Evolutionary conservation across 2,329 filamentous ascomycete genomes (phyloP), one percentile per base, ranked within the genome.

Genomic region (Juglanconis sp.): DNA sequence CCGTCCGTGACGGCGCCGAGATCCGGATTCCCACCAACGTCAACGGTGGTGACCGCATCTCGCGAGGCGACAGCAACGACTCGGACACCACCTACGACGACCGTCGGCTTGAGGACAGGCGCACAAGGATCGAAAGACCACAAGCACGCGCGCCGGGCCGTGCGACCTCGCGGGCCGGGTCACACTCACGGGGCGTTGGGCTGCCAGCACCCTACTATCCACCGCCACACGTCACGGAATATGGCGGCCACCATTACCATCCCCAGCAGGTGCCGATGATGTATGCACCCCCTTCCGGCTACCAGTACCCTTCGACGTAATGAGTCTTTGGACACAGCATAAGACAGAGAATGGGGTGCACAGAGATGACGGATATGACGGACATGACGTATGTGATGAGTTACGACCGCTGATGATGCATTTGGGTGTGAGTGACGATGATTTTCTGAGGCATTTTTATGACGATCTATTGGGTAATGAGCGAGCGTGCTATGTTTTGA

Each of bases 1-100:
- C 83, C 65, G 86, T 82, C 68, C 75, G 70, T 44, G 81, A 85
- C 53, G 84, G 84, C 42, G 83, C 84, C 30, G 84, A 86, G 66
- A 83, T 88, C 65, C 85, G 81, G 64, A 81, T 86, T 64, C 76
- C 77, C 51, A 70, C 70, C 24, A 68, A 66, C 67, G 72, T 61
- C 53, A 72, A 72, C 59, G 74, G 76, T 38, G 70, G 70, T 67
- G 85, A 87, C 63, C 75, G 75, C 56, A 56, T 35, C 58, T 63
- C 61, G 32, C 61, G 54, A 15, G 61, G 58, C 13, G 61, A 54
- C n/a, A 60, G 59, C 35, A 77, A 76, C 11, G 81, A 77, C 69
- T 80, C 79, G 56, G 69, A 78, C 38, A 81, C 80, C 58, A 73
- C 77, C 13, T 61, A 61, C 4, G 82, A 86, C 32, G 81, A 84